A percentile compares a stretch with the other conserved stretches of the same genome.
Evolutionary conservation across 1,139 yeast genomes (phyloP).

Genomic region (Lodderomyces pseudojiufengensis): DNA sequence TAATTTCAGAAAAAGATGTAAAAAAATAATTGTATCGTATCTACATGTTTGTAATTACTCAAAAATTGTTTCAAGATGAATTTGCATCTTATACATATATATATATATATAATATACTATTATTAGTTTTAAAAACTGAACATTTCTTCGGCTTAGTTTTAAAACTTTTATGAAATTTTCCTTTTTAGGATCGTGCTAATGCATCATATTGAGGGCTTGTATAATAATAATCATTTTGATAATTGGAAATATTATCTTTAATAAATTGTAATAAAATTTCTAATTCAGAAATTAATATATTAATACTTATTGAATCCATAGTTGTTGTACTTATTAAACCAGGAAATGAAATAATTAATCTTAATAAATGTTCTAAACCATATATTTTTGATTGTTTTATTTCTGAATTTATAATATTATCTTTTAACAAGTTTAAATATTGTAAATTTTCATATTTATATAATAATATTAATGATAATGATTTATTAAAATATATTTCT

Average conservation of each 20-base stretch:
- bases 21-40: no score
- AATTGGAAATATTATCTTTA: slow-evolving; percentile 42
- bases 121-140: no score
- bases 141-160: no score
- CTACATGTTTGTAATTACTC: no score
- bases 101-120: no score
- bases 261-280: slow-evolving; percentile 53
- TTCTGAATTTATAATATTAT: slow-evolving; percentile 24
- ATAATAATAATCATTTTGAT: slow-evolving; percentile 47
- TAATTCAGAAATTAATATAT: slow-evolving; percentile 40
- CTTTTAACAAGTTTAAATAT: slow-evolving; percentile 51
- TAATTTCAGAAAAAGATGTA: no score
- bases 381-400: slow-evolving; percentile 45
- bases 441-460: slow-evolving; percentile 87
- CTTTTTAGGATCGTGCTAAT: slow-evolving; percentile 24
- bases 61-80: no score
- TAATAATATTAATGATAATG: slow-evolving; percentile 67
- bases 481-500: slow-evolving; percentile 70
- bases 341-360: slow-evolving; percentile 75
- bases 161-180: no score
- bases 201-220: slow-evolving; percentile 65
- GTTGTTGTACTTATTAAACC: slow-evolving; percentile 72
- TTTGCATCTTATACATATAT: no score
- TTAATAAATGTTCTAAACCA: slow-evolving; percentile 74
- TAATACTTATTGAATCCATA: slow-evolving; percentile 77